Conservation (phyloP, 2,329 filamentous ascomycete genomes). For the Monascus ruber region DNA sequence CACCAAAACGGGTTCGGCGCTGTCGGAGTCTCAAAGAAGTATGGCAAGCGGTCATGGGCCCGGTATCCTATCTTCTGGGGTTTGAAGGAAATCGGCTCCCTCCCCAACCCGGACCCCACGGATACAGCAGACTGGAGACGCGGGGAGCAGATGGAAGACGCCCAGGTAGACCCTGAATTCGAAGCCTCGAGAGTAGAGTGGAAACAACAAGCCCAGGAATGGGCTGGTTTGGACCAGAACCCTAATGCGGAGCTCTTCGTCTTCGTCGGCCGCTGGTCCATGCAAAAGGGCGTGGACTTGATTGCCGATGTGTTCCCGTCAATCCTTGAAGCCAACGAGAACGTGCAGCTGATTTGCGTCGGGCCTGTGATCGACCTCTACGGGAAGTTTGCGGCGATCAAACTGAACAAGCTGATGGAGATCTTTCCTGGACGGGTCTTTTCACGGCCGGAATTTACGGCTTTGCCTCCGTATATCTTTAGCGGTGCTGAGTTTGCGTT, state of each 20-base stretch:
- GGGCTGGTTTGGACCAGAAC: conserved; percentile 48
- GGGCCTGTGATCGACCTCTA: conserved; percentile 53
- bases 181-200: conserved; percentile 40
- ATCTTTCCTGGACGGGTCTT: conserved; percentile 49
- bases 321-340: conserved; percentile 45
- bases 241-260: conserved; percentile 51
- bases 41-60: conserved; percentile 49
- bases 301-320: conserved; percentile 53
- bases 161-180: conserved; percentile 38
- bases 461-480: conserved; percentile 50
- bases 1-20: conserved; percentile 53
- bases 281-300: conserved; percentile 53
- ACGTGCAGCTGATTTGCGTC: conserved; percentile 47
- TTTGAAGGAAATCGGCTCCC: conserved; percentile 43
- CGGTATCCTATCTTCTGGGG: conserved; percentile 56
- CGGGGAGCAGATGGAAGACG: conserved; percentile 34
- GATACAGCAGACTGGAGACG: conserved; percentile 47
- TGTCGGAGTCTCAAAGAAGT: conserved; percentile 52
- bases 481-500: conserved; percentile 53
- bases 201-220: conserved; percentile 49
- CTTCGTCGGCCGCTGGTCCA: conserved; percentile 54
- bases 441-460: conserved; percentile 52
- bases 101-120: conserved; percentile 52
- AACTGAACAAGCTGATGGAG: conserved; percentile 48
- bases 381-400: conserved; percentile 51